Evolutionary conservation across 495 filamentous ascomycete species (phyloP).

Genomic region (Penicillium goetzii): DNA sequence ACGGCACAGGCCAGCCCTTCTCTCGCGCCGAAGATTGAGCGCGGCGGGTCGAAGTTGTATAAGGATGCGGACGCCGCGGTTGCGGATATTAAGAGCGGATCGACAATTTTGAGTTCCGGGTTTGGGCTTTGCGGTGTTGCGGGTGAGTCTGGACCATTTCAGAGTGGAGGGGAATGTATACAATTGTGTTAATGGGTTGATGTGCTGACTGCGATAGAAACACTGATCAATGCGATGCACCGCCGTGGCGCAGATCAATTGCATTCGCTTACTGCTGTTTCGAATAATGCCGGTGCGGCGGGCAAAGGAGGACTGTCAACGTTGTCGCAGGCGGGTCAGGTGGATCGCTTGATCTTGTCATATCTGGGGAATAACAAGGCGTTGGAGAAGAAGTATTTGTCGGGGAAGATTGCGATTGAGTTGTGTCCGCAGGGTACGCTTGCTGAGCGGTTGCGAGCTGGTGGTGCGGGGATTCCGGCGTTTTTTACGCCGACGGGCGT

Average conservation of each 20-base stretch:
- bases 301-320: constrained; percentile 74
- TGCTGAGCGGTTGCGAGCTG: constrained; percentile 81
- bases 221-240: constrained; percentile 76
- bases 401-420: constrained; percentile 81
- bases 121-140: constrained; percentile 90
- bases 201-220: constrained; percentile 50
- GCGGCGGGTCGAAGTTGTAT: constrained; percentile 62
- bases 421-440: constrained; percentile 89
- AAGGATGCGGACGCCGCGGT: constrained; percentile 75
- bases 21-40: constrained; percentile 41
- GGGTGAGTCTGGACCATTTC: constrained; percentile 25
- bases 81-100: constrained; percentile 71
- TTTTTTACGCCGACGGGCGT: constrained; percentile 89
- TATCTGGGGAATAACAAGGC: constrained; percentile 91
- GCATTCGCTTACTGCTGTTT: constrained; percentile 78
- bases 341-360: constrained; percentile 81
- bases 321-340: constrained; percentile 74
- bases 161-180: not conserved
- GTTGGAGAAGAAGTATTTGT: constrained; percentile 82
- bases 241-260: constrained; percentile 67
- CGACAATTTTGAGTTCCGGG: constrained; percentile 77
- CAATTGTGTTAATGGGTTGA: not conserved
- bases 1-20: constrained; percentile 7
- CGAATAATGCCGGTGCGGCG: constrained; percentile 88
- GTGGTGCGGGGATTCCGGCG: constrained; percentile 85